These are phyloP conservation scores for Termitomyces sp. DNA, from an alignment of 768 basidiomycete genomes.

Conservation along the genomic window DNA sequence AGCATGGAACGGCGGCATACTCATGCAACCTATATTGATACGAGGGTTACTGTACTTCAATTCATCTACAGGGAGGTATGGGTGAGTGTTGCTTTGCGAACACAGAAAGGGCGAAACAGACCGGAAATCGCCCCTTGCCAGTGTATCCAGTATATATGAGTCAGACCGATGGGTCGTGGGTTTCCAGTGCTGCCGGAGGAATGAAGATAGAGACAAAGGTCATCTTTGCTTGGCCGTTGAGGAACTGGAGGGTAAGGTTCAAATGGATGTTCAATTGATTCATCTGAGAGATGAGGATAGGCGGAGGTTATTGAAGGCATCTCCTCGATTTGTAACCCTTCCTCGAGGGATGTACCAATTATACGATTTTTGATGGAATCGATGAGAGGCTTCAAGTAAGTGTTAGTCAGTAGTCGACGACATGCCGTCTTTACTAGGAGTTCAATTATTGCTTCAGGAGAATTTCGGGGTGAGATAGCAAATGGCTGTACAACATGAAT, in stretches of 20 bases:
- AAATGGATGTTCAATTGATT: constrained; percentile 10
- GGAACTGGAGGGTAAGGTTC: constrained; percentile 5
- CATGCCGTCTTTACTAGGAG: constrained; percentile 33
- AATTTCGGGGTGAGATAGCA: constrained; percentile 35
- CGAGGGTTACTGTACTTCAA: neutral
- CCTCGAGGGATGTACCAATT: constrained; percentile 11
- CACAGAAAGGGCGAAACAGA: constrained; percentile 10
- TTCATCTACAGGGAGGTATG: neutral
- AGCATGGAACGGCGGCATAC: constrained; percentile 35
- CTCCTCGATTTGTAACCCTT: constrained; percentile 25
- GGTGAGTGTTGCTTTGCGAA: neutral
- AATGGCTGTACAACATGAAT: constrained; percentile 25
- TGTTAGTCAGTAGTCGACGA: constrained; percentile 30
- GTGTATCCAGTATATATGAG: constrained; percentile 14
- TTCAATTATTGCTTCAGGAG: constrained; percentile 28
- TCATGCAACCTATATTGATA: constrained; percentile 2
- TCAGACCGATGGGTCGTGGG: constrained; percentile 34
- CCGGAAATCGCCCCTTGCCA: constrained; percentile 17
- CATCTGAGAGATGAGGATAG: constrained; percentile 14
- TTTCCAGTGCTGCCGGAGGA: constrained; percentile 36
- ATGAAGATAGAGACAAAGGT: constrained; percentile 27
- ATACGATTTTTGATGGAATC: constrained; percentile 21
- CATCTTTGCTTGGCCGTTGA: constrained; percentile 8
- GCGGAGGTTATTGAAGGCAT: constrained; percentile 14
- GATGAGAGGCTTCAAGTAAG: constrained; percentile 24